Evolutionary conservation across 1,139 yeast species (phyloP).

Genomic region (Candida pseudoviswanathii): DNA sequence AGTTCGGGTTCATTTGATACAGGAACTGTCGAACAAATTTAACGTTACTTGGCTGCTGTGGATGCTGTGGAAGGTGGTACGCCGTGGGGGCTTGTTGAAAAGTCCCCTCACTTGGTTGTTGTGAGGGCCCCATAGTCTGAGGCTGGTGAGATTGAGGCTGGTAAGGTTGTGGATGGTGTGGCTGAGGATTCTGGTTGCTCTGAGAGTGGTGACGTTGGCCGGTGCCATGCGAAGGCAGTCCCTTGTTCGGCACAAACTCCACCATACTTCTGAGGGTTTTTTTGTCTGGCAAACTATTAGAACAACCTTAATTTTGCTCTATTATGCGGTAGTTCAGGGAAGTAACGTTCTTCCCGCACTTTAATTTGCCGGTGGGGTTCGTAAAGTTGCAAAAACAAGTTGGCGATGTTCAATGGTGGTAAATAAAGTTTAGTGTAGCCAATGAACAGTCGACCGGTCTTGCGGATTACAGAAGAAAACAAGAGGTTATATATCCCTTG

Average conservation of each 20-base stretch:
- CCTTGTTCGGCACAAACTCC: background rate
- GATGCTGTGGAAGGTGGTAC: background rate
- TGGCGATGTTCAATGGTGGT: too few species aligned
- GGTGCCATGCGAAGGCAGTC: background rate
- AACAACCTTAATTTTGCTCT: too few species aligned
- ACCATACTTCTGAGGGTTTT: background rate
- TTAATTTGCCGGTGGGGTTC: too few species aligned
- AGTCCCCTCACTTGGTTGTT: background rate
- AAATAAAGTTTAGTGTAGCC: too few species aligned
- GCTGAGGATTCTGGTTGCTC: background rate
- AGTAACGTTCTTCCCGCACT: too few species aligned
- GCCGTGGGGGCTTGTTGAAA: slow-evolving; percentile 7
- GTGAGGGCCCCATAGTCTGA: background rate
- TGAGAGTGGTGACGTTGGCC: background rate
- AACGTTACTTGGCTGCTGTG: slow-evolving; percentile 7
- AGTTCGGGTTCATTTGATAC: slow-evolving; percentile 12
- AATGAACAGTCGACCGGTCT: too few species aligned
- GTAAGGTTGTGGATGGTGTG: background rate
- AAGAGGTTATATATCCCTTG: background rate
- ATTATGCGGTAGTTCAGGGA: too few species aligned
- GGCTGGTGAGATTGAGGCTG: background rate
- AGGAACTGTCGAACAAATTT: slow-evolving; percentile 15
- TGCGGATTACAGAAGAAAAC: background rate
- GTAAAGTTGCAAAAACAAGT: too few species aligned
- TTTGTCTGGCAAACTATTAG: too few species aligned